Evolutionary conservation across 2,329 filamentous ascomycete species (phyloP).

Genomic region (Ophiocordyceps camponoti-saundersi): DNA sequence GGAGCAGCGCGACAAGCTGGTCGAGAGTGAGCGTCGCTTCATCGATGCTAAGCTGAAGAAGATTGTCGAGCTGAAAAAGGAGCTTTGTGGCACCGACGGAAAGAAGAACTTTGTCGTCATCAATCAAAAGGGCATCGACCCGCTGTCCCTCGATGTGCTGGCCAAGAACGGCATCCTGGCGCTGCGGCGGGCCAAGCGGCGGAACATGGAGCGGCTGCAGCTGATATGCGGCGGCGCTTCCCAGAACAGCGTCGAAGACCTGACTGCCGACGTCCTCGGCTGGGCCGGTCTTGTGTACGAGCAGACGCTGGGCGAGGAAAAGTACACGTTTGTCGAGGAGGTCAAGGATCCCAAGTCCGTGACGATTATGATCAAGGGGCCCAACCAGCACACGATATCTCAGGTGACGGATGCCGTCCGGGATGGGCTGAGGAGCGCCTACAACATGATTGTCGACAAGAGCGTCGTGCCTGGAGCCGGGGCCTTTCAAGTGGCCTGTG

Average conservation of each 20-base stretch:
- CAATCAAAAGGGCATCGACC: slow-evolving; percentile 99
- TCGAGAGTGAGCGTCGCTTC: slow-evolving; percentile 90
- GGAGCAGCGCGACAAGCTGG: slow-evolving; percentile 92
- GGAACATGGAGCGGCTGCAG: slow-evolving; percentile 98
- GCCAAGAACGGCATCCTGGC: slow-evolving; percentile 98
- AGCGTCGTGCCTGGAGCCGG: slow-evolving; percentile 89
- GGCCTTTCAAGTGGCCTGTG: slow-evolving; percentile 90
- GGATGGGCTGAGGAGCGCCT: slow-evolving; percentile 87
- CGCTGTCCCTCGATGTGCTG: slow-evolving; percentile 83
- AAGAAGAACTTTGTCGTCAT: slow-evolving; percentile 96
- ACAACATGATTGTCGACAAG: slow-evolving; percentile 99
- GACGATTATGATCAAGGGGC: slow-evolving; percentile 92
- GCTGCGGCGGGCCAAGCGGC: slow-evolving; percentile 82
- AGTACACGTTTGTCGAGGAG: slow-evolving; percentile 97
- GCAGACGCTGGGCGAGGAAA: slow-evolving; percentile 94
- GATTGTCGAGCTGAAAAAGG: slow-evolving; percentile 95
- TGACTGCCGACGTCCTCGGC: slow-evolving; percentile 73
- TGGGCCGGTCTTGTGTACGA: slow-evolving; percentile 97
- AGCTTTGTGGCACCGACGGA: slow-evolving; percentile 82
- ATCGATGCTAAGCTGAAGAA: slow-evolving; percentile 94
- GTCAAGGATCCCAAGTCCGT: slow-evolving; percentile 98
- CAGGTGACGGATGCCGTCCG: slow-evolving; percentile 94
- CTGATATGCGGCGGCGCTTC: slow-evolving; percentile 80
- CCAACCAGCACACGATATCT: slow-evolving; percentile 88
- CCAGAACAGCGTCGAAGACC: slow-evolving; percentile 92